Evolutionary conservation across 2,329 filamentous ascomycete species (phyloP), one percentile per base, ranked within the genome.

Genomic region (Neofusicoccum ribis): DNA sequence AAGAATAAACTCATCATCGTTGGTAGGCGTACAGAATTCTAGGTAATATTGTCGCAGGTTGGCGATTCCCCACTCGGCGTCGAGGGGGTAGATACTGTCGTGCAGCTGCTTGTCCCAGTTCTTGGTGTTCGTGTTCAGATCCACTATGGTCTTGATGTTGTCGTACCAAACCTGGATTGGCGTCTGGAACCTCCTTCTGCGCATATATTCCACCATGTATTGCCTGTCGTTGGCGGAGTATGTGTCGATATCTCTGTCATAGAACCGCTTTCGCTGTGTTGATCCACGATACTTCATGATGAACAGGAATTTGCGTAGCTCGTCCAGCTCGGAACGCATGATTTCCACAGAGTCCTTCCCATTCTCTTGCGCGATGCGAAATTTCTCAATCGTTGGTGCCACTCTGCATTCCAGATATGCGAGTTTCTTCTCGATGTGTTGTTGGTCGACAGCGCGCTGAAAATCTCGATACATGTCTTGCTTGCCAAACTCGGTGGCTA

Each of bases 221-320:
- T 71, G 64, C 52, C 59, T 64, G 51, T 78, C 75, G 37, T 74
- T 58, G 8, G 67, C 61, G 23, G 68, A 36, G 67, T 83, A 84
- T 0, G 68, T 69, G 2, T 78, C 70, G 56, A 78, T 72, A 47
- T 77, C 71, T 37, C 36, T 43, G 20, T 51, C 14, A 9, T 31
- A 62, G 70, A 76, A 82, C 0, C 78, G 74, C 14, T 64, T 59
- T 64, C 76, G 72, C 51, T 80, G 79, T 5, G 43, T 65, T 1
- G 69, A 70, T n/a, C 72, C 72, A 14, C 81, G 78, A 54, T 82
- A 83, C 65, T 80, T 80, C 69, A 83, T 75, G 3, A 83, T 68
- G 67, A 82, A 83, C 2, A 81, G 71, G 58, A 82, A 82, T 63
- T 82, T 82, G 51, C 81, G 78, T 9, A 83, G 41, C 1, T 73